A percentile compares a stretch with the other conserved stretches of the same genome.
These are phyloP conservation scores for Cyclotella sp. DNA, from an alignment of 108 stramenopile genomes.

Conservation along the genomic window DNA sequence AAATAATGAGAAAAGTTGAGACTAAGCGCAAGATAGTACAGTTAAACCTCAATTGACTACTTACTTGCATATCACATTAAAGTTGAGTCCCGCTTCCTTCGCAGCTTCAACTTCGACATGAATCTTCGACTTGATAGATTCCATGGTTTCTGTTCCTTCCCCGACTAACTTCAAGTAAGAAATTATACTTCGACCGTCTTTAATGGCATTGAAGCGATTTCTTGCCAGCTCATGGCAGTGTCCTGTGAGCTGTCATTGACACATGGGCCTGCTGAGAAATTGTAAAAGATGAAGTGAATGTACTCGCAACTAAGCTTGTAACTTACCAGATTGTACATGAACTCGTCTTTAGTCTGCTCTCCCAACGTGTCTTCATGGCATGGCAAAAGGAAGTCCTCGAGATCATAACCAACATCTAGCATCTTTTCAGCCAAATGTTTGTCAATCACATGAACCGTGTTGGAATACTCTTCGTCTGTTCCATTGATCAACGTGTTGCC, in stretches of 20 bases:
- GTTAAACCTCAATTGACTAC: neutral
- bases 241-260: neutral
- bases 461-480: neutral
- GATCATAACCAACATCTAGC: neutral
- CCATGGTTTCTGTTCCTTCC: conserved; percentile 33
- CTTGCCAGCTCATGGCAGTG: conserved; percentile 18
- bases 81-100: conserved; percentile 50
- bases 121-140: conserved; percentile 41
- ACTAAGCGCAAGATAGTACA: neutral
- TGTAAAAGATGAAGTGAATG: neutral
- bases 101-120: conserved; percentile 35
- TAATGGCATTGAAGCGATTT: conserved; percentile 37
- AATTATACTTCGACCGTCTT: conserved; percentile 34
- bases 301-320: neutral
- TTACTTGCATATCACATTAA: conserved; percentile 28
- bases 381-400: neutral
- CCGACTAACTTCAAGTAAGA: conserved; percentile 23
- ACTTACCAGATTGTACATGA: conserved; percentile 11
- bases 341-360: neutral
- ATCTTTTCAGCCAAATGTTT: neutral
- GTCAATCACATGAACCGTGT: conserved; percentile 7
- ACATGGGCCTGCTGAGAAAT: neutral
- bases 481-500: conserved; percentile 1
- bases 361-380: neutral
- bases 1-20: neutral